A percentile compares a stretch with the other conserved stretches of the same genome.
These are phyloP conservation scores for Penicillium flavigenum DNA, from an alignment of 495 filamentous ascomycete genomes.

Conservation along the genomic window DNA sequence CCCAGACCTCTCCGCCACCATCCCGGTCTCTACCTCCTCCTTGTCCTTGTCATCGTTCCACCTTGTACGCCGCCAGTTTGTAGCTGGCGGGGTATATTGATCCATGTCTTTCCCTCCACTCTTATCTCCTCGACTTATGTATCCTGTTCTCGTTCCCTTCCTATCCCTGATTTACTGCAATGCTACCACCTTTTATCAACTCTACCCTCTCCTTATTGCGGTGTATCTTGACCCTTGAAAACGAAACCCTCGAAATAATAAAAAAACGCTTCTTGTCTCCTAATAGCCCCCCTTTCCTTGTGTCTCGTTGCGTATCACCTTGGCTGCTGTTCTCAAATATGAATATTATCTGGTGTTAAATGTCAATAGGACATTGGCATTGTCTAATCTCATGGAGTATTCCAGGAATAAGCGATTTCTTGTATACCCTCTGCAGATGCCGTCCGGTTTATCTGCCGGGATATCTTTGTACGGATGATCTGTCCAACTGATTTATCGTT, in stretches of 20 bases:
- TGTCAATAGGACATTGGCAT: constrained; percentile 1
- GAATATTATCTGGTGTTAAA: constrained; percentile 3
- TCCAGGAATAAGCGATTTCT: neutral
- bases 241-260: constrained; percentile 11
- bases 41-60: constrained; percentile 7
- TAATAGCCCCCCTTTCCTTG: neutral
- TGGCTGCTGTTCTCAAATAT: neutral
- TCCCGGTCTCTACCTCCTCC: constrained; percentile 7
- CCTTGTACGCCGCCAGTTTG: constrained; percentile 1
- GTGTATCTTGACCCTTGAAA: constrained; percentile 10
- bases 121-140: constrained; percentile 15
- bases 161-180: constrained; percentile 6
- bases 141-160: constrained; percentile 1
- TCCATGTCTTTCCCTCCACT: constrained; percentile 16
- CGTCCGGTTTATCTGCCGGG: neutral
- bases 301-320: neutral
- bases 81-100: constrained; percentile 8
- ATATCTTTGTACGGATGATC: neutral
- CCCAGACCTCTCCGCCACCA: neutral
- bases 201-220: constrained; percentile 1
- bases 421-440: neutral
- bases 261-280: constrained; percentile 10
- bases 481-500: neutral
- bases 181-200: neutral
- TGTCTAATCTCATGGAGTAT: neutral